Conservation (phyloP, 2,329 filamentous ascomycete species). For the Cladophialophora immunda region DNA sequence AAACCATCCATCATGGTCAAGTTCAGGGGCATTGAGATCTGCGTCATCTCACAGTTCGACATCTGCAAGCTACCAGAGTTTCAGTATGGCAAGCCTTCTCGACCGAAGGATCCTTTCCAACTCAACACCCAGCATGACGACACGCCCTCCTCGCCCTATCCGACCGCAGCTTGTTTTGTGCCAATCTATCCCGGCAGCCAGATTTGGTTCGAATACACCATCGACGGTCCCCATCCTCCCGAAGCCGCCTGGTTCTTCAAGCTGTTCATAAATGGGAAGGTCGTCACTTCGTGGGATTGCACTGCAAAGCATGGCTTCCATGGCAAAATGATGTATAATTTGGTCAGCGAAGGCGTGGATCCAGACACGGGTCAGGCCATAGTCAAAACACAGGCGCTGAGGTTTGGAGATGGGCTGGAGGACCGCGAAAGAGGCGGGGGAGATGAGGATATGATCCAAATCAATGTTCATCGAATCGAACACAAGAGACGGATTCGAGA, state of each 20-base stretch:
- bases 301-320: conserved; percentile 39
- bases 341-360: conserved; percentile 29
- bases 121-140: background rate
- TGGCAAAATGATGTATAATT: conserved; percentile 40
- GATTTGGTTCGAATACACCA: conserved; percentile 42
- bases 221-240: conserved; percentile 41
- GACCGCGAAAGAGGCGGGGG: conserved; percentile 8
- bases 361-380: conserved; percentile 19
- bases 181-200: conserved; percentile 40
- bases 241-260: conserved; percentile 41
- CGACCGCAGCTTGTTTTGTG: conserved; percentile 35
- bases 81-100: conserved; percentile 5
- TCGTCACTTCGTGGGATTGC: conserved; percentile 39
- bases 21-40: conserved; percentile 39
- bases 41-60: conserved; percentile 40
- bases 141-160: conserved; percentile 15
- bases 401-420: conserved; percentile 32
- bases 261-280: conserved; percentile 33
- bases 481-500: conserved; percentile 33
- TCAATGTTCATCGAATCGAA: conserved; percentile 38
- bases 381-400: conserved; percentile 34
- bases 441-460: conserved; percentile 37
- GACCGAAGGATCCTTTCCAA: conserved; percentile 21
- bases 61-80: conserved; percentile 39
- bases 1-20: conserved; percentile 36